Evolutionary conservation across 169 alveolate species (phyloP).

Genomic region (Toxoplasma gondii): DNA sequence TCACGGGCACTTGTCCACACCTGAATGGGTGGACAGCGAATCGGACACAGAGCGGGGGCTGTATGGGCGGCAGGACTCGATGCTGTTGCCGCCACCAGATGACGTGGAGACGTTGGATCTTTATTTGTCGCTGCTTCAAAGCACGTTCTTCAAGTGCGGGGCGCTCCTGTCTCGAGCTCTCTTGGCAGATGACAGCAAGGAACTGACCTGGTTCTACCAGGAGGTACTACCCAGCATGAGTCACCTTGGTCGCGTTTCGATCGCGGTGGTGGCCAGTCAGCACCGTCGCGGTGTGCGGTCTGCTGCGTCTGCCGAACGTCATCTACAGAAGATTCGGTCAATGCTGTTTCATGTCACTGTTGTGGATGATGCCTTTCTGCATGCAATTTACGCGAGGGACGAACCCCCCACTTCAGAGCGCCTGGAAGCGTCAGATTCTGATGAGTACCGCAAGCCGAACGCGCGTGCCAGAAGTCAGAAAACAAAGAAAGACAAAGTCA

Average conservation of each 20-base stretch:
- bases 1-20: too few relatives aligned
- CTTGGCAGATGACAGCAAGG: not conserved
- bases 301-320: not conserved
- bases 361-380: not conserved
- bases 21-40: too few relatives aligned
- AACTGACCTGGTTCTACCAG: slow-evolving; percentile 19
- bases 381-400: not conserved
- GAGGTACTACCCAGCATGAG: not conserved
- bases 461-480: not conserved
- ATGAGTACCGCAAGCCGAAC: not conserved
- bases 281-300: slow-evolving; percentile 22
- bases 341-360: not conserved
- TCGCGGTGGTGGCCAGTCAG: not conserved
- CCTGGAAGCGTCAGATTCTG: not conserved
- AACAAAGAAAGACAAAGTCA: not conserved
- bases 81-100: not conserved
- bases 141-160: not conserved
- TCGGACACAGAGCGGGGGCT: not conserved
- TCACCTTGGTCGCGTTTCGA: not conserved
- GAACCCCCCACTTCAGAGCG: not conserved
- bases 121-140: not conserved
- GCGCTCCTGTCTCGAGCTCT: not conserved
- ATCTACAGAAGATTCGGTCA: not conserved
- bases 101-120: not conserved
- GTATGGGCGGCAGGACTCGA: not conserved